Evolutionary conservation across 2,329 filamentous ascomycete genomes (phyloP).

Genomic region (Bimuria novae-zelandiae): DNA sequence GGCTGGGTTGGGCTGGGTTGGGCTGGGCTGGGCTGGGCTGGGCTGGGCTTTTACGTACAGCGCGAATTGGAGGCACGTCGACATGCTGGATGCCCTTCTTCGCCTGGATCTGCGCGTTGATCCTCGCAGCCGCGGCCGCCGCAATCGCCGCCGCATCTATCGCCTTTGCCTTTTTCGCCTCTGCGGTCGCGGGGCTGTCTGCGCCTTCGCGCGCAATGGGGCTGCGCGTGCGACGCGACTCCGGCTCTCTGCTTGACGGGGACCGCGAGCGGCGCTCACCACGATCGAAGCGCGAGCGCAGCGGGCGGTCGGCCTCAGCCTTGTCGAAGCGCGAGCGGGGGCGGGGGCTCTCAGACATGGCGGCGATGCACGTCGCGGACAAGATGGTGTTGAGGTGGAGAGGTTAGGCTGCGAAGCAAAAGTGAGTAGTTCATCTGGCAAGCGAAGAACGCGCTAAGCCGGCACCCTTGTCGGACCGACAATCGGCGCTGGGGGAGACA

Average conservation of each 20-base stretch:
- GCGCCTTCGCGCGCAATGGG: constrained; percentile 63
- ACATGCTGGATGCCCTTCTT: constrained; percentile 90
- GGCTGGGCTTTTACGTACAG: constrained; percentile 50
- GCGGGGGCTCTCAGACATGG: constrained; percentile 63
- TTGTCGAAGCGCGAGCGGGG: constrained; percentile 96
- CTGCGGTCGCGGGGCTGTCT: constrained; percentile 52
- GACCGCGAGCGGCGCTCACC: constrained; percentile 66
- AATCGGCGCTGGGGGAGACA: not conserved
- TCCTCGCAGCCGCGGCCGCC: constrained; percentile 70
- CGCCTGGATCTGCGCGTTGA: constrained; percentile 54
- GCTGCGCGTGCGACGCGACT: constrained; percentile 78
- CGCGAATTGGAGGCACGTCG: constrained; percentile 79
- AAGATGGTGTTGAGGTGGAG: not conserved
- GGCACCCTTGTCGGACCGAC: not conserved
- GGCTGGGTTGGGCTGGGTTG: not conserved
- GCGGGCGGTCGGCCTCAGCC: constrained; percentile 71
- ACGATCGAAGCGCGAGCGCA: constrained; percentile 74
- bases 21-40: not conserved
- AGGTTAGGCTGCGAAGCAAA: constrained; percentile 1
- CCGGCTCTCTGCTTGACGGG: constrained; percentile 66
- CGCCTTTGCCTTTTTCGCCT: constrained; percentile 56
- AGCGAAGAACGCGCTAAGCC: not conserved
- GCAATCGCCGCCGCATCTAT: constrained; percentile 76
- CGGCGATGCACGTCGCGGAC: too few species aligned
- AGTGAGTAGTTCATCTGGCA: not conserved